phyloP scores from a whole-genome alignment of 306 rosid genomes.

The Begonia masoniana region DNA sequence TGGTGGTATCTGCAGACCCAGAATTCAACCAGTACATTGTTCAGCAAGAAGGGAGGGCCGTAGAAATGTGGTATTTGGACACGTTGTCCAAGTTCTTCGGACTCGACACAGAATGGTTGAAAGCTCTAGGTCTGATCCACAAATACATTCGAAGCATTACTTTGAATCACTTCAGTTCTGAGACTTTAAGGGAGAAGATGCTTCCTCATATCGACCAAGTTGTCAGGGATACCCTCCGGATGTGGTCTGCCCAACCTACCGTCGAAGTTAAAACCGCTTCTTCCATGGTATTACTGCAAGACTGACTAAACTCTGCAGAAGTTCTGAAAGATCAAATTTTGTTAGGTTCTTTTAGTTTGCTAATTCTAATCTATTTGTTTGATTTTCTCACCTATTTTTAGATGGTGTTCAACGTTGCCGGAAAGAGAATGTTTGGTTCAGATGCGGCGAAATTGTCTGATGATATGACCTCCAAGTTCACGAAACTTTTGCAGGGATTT shows the following conservation, averaged over 20 bases:
- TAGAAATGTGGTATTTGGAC: slow-evolving; percentile 14
- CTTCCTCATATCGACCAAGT: slow-evolving; percentile 11
- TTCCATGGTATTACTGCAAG: neutral
- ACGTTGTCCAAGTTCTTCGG: slow-evolving; percentile 8
- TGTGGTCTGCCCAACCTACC: slow-evolving; percentile 4
- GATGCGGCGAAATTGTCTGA: slow-evolving; percentile 3
- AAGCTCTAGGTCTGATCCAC: slow-evolving; percentile 10
- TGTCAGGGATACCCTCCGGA: neutral
- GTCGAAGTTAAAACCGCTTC: slow-evolving; percentile 8
- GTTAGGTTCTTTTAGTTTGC: too few species aligned
- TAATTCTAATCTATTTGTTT: neutral
- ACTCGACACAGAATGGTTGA: slow-evolving; percentile 8
- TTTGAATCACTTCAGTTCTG: slow-evolving; percentile 4
- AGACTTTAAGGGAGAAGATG: slow-evolving; percentile 1
- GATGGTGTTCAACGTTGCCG: slow-evolving; percentile 7
- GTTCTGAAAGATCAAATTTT: too few species aligned
- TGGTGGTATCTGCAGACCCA: slow-evolving; percentile 9
- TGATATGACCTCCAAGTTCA: neutral
- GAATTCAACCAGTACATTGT: slow-evolving; percentile 12
- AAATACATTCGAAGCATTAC: slow-evolving; percentile 9
- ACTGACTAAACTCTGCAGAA: too few species aligned
- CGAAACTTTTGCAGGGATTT: slow-evolving; percentile 8
- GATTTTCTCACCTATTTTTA: neutral
- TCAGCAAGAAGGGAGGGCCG: slow-evolving; percentile 11
- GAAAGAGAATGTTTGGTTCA: slow-evolving; percentile 1